Base-by-base conservation (phyloP, 164 flowering plant genomes). In the Brasenia schreberi region DNA sequence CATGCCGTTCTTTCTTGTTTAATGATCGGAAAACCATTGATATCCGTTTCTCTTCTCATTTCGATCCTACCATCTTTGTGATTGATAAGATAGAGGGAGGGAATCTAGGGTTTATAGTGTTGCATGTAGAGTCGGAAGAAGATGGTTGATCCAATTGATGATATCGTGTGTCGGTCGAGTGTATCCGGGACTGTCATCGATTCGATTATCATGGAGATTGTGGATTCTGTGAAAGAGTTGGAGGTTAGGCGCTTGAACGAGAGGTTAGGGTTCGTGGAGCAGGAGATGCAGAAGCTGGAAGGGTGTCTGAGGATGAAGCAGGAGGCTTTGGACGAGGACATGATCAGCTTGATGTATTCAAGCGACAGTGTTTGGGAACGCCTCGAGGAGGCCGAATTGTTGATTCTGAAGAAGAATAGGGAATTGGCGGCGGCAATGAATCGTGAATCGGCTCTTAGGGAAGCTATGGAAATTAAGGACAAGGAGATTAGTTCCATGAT, bases 171-270 rank as follows among this genome's bases (percentile, higher is more conserved):
- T 42, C 77, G 70, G 65, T 66, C 81, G n/a, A 79, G 75, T 64
- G 68, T 75, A 9, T 81, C 87, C 10, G 80, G 80, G 58, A 72
- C 72, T 64, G 72, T 82, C n/a, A 71, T 83, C 4, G 91, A 88
- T 72, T 88, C 97, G 0, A 80, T 83, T 6, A 82, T 92, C 89
- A 84, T 86, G 89, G 74, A 76, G 49, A 85, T 90, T n/a, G 73
- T 89, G 62, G 81, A 85, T 65, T 70, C 77, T 1, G 86, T 82
- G 7, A 81, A 73, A 33, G 83, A 81, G 39, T 88, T 92, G 0
- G 83, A 76, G 14, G 66, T 88, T 16, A 84, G 77, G 71, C 77
- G 85, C 6, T 70, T 92, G 72, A 82, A 76, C 56, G 88, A 81
- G 62, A 85, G 96, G 72, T 62, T 84, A 60, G 80, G 70, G 66